Conservation (phyloP, 2,329 filamentous ascomycete genomes). For the Epicoccum nigrum region DNA sequence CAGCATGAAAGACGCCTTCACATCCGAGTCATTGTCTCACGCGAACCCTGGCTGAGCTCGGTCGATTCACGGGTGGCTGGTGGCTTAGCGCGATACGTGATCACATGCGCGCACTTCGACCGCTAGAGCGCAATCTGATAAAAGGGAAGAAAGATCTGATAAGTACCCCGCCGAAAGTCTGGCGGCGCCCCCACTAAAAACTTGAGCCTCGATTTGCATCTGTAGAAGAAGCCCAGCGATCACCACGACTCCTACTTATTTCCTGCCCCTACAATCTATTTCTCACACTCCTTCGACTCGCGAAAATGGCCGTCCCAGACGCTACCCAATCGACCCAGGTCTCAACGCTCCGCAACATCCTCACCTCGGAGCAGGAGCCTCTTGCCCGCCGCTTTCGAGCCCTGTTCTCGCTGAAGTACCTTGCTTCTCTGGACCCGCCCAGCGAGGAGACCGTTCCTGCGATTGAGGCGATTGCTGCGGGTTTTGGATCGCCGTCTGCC, state of each 20-base stretch:
- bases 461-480: constrained; percentile 84
- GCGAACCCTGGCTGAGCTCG: constrained; percentile 3
- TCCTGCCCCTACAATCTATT: not conserved
- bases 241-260: not conserved
- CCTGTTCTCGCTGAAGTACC: constrained; percentile 95
- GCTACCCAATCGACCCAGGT: constrained; percentile 55
- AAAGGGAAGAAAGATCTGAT: constrained; percentile 29
- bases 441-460: constrained; percentile 66
- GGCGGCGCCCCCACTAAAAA: constrained; percentile 32
- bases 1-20: constrained; percentile 17
- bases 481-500: constrained; percentile 81
- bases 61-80: too few relatives aligned
- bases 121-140: constrained; percentile 1
- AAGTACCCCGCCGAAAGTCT: constrained; percentile 23
- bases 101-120: constrained; percentile 10
- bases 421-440: constrained; percentile 71
- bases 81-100: constrained; percentile 18
- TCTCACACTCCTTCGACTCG: not conserved
- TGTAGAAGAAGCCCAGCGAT: constrained; percentile 9
- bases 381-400: constrained; percentile 92
- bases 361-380: constrained; percentile 79
- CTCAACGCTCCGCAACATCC: constrained; percentile 70
- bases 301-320: constrained; percentile 37
- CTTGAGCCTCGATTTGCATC: constrained; percentile 25
- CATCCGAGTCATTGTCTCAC: constrained; percentile 28